These are phyloP conservation scores for Barnettozyma botsteinii DNA, from an alignment of 805 yeast genomes.

Conservation along the genomic window DNA sequence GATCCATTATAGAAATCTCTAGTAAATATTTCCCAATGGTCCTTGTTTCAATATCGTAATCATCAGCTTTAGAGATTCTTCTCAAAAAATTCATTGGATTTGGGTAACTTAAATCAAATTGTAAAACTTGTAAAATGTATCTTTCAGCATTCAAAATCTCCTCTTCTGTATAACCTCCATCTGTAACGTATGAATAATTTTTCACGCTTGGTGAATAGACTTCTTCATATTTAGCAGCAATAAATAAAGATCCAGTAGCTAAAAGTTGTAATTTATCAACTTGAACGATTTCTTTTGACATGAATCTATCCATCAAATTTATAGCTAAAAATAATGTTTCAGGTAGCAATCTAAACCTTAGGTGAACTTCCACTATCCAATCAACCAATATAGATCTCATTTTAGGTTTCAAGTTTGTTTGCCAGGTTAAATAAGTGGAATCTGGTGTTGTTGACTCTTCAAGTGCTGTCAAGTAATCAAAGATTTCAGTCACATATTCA, in stretches of 20 bases:
- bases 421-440: slow-evolving; percentile 58
- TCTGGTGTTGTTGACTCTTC: slow-evolving; percentile 69
- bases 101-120: slow-evolving; percentile 76
- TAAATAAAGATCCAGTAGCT: slow-evolving; percentile 80
- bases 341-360: slow-evolving; percentile 74
- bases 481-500: slow-evolving; percentile 85
- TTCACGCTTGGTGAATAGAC: slow-evolving; percentile 81
- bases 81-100: slow-evolving; percentile 87
- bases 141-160: slow-evolving; percentile 82
- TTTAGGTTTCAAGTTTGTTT: slow-evolving; percentile 65
- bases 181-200: slow-evolving; percentile 83
- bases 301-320: slow-evolving; percentile 81
- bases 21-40: slow-evolving; percentile 80
- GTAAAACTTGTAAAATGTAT: slow-evolving; percentile 62
- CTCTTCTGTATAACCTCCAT: slow-evolving; percentile 74
- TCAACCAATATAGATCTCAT: slow-evolving; percentile 87
- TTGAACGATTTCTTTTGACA: slow-evolving; percentile 67
- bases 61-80: slow-evolving; percentile 86
- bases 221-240: slow-evolving; percentile 92
- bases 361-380: slow-evolving; percentile 89
- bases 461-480: slow-evolving; percentile 62
- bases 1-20: slow-evolving; percentile 73
- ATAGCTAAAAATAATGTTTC: slow-evolving; percentile 82
- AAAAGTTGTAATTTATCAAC: slow-evolving; percentile 77
- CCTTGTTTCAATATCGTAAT: slow-evolving; percentile 77